Evolutionary conservation across 257 asterid genomes (phyloP).

Genomic region (Ilex asprella): DNA sequence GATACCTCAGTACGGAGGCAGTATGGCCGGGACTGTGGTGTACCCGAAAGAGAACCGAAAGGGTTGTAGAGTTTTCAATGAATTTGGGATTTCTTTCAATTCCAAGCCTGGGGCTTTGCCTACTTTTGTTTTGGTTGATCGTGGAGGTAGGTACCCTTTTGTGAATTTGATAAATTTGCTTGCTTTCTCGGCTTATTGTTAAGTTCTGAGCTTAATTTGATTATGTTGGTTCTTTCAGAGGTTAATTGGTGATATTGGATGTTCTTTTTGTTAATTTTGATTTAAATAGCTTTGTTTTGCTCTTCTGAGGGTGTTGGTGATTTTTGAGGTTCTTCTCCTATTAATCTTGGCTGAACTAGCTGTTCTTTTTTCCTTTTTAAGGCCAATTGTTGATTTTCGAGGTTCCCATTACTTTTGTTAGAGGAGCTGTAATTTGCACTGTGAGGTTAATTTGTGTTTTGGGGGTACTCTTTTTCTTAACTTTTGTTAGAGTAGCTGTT

Average conservation of each 20-base stretch:
- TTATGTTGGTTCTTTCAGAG: no score
- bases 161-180: background rate
- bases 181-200: no score
- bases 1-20: constrained; percentile 91
- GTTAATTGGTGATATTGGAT: background rate
- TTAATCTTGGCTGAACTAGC: no score
- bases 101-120: constrained; percentile 83
- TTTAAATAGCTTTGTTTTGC: no score
- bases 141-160: constrained; percentile 56
- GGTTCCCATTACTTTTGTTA: no score
- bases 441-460: background rate
- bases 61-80: constrained; percentile 67
- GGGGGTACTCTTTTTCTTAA: background rate
- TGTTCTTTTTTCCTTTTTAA: no score
- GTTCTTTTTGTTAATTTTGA: constrained; percentile 4
- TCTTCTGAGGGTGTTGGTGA: no score
- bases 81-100: constrained; percentile 57
- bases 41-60: constrained; percentile 64
- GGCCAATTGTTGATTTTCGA: no score
- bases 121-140: constrained; percentile 74
- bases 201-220: no score
- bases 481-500: background rate
- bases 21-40: constrained; percentile 75
- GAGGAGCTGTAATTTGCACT: no score
- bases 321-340: no score